Base-by-base conservation (phyloP, 768 basidiomycete species). In the Mycena rebaudengoi region DNA sequence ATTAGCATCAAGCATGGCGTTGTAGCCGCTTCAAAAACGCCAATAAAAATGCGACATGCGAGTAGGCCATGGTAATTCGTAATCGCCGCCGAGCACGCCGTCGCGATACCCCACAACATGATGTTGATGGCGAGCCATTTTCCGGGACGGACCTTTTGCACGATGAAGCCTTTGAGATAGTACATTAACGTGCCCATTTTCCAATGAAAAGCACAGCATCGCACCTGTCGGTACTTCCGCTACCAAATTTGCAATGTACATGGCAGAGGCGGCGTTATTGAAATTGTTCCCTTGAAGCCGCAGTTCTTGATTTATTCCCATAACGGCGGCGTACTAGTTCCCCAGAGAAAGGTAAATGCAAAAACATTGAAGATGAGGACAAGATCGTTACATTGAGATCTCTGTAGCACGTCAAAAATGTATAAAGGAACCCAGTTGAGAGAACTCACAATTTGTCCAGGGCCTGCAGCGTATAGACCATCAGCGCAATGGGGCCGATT, bases 81-180 rank as follows among this genome's bases (percentile, higher is more conserved):
- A 6, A 68, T 55, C 13, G 66, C 66, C 7, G 66, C 66, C 3
- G 62, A 61, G 23, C 58, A 64, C 12, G 66, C 66, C 29, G 66
- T 68, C 2, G 64, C 66, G 26, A 64, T 50, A 14, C 66, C 66
- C 66, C 66, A 68, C 11, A 64, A 45, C 2, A 68, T 56, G 5
- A 68, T 20, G 45, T 68, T 68, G 28, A 57, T n/a, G 40, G 62
- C 66, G 12, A 68, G 39, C 66, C 66, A 68, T 25, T 68, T 68
- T 43, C 62, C 66, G 3, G 59, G 66, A 16, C 58, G 62, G 2
- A 68, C 66, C 41, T 68, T 64, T 28, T 68, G 66, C 29, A 68
- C 60, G 41, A 68, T 68, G 54, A 64, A 68, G 28, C 62, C 66
- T 67, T 4, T 28, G 45, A 23, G 21, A 13, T 10, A 26, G 25